A percentile compares a stretch with the other conserved stretches of the same genome.
Conservation (phyloP, 441 rosid genomes). For the Euphorbia corollata region DNA sequence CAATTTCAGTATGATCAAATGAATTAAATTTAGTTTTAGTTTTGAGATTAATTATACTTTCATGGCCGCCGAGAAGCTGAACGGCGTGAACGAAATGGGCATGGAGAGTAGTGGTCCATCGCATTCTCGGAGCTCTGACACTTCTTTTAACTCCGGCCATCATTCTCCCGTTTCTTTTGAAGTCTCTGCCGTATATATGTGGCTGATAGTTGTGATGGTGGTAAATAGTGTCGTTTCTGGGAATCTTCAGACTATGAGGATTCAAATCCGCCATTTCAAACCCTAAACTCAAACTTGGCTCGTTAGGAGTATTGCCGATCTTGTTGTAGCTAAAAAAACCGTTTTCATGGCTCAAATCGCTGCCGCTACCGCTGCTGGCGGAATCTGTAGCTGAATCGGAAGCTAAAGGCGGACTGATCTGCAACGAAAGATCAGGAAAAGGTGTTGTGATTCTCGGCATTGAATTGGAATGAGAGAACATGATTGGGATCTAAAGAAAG, state of each 20-base stretch:
- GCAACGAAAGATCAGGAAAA: conserved; percentile 78
- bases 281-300: conserved; percentile 59
- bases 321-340: conserved; percentile 25
- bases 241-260: conserved; percentile 20
- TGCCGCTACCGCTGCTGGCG: conserved; percentile 60
- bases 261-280: conserved; percentile 38
- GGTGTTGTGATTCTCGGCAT: conserved; percentile 29
- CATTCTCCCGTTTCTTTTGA: conserved; percentile 57
- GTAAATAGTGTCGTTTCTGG: conserved; percentile 27
- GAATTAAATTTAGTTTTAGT: too few relatives aligned
- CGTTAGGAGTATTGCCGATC: conserved; percentile 19
- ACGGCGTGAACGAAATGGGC: conserved; percentile 94
- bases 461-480: conserved; percentile 32
- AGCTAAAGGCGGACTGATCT: conserved; percentile 68
- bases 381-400: conserved; percentile 54
- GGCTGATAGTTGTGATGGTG: conserved; percentile 38
- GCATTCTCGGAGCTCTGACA: conserved; percentile 88
- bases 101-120: conserved; percentile 96
- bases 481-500: conserved; percentile 25
- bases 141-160: conserved; percentile 52
- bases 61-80: conserved; percentile 98
- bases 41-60: conserved; percentile 37
- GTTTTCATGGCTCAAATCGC: conserved; percentile 74
- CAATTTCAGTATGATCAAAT: too few relatives aligned
- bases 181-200: conserved; percentile 57